These are phyloP conservation scores for Marvania coccoides DNA, from an alignment of 139 green algal species.

Conservation along the genomic window DNA sequence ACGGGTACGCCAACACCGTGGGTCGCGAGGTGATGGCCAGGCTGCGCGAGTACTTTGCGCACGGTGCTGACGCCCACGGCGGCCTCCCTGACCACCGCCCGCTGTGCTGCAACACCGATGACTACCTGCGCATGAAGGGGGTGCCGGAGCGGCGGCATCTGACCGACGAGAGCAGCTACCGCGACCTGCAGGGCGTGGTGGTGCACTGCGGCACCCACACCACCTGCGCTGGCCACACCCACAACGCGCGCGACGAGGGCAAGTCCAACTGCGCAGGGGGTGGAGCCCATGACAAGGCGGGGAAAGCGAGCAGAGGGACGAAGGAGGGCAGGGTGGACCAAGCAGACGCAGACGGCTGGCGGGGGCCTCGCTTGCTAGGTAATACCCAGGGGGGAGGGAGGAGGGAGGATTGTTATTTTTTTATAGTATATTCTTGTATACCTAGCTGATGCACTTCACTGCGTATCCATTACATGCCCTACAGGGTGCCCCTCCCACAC, in stretches of 20 bases:
- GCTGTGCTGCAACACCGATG: constrained; percentile 25
- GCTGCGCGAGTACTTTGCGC: not conserved
- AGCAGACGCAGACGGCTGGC: constrained; percentile 42
- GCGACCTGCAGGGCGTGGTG: constrained; percentile 42
- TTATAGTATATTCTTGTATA: not conserved
- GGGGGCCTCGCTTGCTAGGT: constrained; percentile 21
- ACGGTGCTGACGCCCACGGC: not conserved
- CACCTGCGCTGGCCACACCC: constrained; percentile 49
- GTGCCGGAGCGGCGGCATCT: constrained; percentile 31
- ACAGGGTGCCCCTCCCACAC: constrained; percentile 38
- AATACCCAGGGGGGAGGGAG: not conserved
- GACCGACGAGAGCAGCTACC: constrained; percentile 35
- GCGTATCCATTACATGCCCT: not conserved
- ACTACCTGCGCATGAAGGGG: constrained; percentile 42
- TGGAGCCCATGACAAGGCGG: not conserved
- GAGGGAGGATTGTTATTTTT: not conserved
- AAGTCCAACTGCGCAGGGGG: constrained; percentile 21
- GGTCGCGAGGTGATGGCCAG: not conserved
- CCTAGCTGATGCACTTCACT: not conserved
- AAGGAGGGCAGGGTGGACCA: constrained; percentile 34
- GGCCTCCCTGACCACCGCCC: constrained; percentile 41
- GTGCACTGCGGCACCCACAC: constrained; percentile 20
- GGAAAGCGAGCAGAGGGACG: not conserved
- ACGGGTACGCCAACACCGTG: not conserved
- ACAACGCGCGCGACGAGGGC: constrained; percentile 18